Conservation (phyloP, 345 rosid species). For the Rhodamnia rubescens region DNA sequence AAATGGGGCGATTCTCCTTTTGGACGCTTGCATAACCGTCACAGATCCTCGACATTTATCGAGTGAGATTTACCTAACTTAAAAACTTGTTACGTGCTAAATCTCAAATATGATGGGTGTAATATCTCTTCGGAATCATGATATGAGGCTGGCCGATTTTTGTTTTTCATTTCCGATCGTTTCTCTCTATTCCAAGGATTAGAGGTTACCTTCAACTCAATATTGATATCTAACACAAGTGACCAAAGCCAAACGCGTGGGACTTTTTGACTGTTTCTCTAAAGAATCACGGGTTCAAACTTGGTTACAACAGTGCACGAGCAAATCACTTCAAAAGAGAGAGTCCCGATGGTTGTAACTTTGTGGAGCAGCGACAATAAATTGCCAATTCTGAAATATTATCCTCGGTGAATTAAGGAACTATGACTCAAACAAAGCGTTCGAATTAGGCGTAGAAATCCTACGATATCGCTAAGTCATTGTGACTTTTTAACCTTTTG, state of each 20-base stretch:
- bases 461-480: neutral
- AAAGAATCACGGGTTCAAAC: neutral
- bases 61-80: neutral
- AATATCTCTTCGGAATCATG: neutral
- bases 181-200: neutral
- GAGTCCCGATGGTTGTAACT: neutral
- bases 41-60: neutral
- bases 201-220: neutral
- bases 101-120: neutral
- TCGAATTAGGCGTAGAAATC: neutral
- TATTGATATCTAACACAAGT: neutral
- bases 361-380: accelerated
- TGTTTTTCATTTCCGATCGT: neutral
- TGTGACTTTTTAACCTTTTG: neutral
- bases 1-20: neutral
- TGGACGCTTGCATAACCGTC: neutral
- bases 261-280: neutral
- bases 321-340: neutral
- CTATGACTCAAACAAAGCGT: neutral
- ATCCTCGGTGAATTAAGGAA: neutral
- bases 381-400: neutral
- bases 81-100: no score
- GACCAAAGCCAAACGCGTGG: neutral
- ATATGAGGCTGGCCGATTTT: neutral
- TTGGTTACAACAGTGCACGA: neutral